Evolutionary conservation across 495 filamentous ascomycete genomes (phyloP).

Genomic region (Penicillium atrosanguineum): DNA sequence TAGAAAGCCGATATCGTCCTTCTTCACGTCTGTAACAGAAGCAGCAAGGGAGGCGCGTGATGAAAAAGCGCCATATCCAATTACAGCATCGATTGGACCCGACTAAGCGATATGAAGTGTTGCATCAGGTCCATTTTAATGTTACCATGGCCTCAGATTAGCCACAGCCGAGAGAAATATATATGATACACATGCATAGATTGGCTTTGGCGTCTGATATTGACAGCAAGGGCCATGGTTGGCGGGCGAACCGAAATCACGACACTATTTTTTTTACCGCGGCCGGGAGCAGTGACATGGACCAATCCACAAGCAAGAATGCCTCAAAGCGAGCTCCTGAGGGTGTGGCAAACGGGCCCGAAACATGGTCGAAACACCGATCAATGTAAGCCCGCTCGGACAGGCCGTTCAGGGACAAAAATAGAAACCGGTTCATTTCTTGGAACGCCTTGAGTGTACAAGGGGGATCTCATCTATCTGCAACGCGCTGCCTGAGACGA

Average conservation of each 20-base stretch:
- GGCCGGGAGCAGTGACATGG: neutral
- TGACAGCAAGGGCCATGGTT: neutral
- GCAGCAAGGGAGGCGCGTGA: neutral
- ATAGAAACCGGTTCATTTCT: constrained; percentile 7
- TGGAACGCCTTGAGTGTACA: constrained; percentile 9
- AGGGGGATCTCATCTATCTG: constrained; percentile 10
- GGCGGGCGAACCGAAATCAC: constrained; percentile 1
- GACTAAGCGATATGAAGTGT: neutral
- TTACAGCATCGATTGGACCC: neutral
- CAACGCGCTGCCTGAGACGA: neutral
- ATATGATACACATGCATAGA: constrained; percentile 1
- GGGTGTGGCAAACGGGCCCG: constrained; percentile 10
- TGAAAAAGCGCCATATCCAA: neutral
- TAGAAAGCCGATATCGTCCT: neutral
- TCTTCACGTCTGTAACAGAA: neutral
- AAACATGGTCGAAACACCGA: constrained; percentile 14
- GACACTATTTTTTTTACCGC: neutral
- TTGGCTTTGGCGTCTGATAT: neutral
- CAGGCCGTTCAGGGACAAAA: constrained; percentile 8
- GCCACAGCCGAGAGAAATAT: neutral
- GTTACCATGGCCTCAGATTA: neutral
- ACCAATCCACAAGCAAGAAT: neutral
- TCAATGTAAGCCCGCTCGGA: constrained; percentile 6
- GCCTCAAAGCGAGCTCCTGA: neutral
- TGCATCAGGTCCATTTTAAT: neutral